Conservation (phyloP, 139 green algal species). For the Gonium pectorale region DNA sequence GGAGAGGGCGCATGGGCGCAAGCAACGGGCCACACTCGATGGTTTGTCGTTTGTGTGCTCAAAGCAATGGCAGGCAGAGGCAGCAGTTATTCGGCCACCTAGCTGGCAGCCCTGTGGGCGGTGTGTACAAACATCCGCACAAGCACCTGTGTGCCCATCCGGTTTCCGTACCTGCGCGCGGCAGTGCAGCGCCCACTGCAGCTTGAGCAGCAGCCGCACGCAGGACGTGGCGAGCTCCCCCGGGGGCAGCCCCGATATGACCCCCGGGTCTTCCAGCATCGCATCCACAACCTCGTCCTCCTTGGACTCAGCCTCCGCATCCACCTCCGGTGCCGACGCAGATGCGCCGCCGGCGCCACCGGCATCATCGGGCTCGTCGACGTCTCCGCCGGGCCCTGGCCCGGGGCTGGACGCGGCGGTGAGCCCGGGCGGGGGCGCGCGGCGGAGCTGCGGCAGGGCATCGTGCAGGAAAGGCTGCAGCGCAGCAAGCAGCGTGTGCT, state of each 20-base stretch:
- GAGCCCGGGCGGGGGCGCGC: too few species aligned
- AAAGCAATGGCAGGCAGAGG: too few species aligned
- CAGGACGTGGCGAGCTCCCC: conserved; percentile 19
- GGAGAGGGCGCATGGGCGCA: too few species aligned
- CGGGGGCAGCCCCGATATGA: background rate
- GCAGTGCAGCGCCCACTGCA: conserved; percentile 44
- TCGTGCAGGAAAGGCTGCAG: conserved; percentile 40
- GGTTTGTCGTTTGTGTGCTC: too few species aligned
- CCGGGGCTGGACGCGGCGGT: too few species aligned
- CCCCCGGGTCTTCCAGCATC: conserved; percentile 19
- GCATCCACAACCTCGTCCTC: conserved; percentile 9
- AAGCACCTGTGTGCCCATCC: too few species aligned
- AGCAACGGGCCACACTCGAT: too few species aligned
- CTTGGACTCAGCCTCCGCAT: background rate
- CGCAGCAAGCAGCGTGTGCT: conserved; percentile 29
- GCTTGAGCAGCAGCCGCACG: conserved; percentile 29
- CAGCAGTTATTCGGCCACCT: too few species aligned
- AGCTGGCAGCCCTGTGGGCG: too few species aligned
- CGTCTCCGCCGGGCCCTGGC: too few species aligned
- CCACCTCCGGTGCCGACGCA: background rate
- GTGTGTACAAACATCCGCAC: too few species aligned
- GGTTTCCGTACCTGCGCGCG: conserved; percentile 20
- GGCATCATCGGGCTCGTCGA: too few species aligned
- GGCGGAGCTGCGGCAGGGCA: background rate
- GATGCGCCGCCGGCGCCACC: background rate